Evolutionary conservation across 345 rosid genomes (phyloP).

Genomic region (Euphorbia peplus): DNA sequence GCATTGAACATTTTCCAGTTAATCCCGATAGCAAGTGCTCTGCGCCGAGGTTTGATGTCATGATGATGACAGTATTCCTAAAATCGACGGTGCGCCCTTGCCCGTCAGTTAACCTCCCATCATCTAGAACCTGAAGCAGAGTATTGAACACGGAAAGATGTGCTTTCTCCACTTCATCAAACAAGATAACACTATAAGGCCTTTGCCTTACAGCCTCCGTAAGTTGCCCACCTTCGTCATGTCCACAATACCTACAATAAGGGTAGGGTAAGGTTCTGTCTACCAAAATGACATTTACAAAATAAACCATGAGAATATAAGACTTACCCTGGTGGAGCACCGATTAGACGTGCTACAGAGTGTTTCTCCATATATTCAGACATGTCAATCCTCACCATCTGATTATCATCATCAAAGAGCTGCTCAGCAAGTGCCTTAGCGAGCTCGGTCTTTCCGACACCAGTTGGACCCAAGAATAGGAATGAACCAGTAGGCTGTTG

Average conservation of each 20-base stretch:
- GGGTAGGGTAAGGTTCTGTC: neutral
- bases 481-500: slow-evolving; percentile 93
- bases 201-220: slow-evolving; percentile 90
- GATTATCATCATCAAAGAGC: slow-evolving; percentile 79
- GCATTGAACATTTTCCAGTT: slow-evolving; percentile 66
- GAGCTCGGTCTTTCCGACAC: slow-evolving; percentile 94
- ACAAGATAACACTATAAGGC: slow-evolving; percentile 75
- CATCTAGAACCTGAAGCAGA: slow-evolving; percentile 90
- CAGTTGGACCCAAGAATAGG: slow-evolving; percentile 86
- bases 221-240: slow-evolving; percentile 92
- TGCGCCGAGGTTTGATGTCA: slow-evolving; percentile 95
- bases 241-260: slow-evolving; percentile 70
- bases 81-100: slow-evolving; percentile 92
- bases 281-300: no score
- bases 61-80: slow-evolving; percentile 71
- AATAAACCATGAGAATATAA: no score
- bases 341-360: slow-evolving; percentile 71
- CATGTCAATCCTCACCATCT: slow-evolving; percentile 77
- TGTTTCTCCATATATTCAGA: slow-evolving; percentile 90
- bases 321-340: slow-evolving; percentile 81
- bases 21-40: slow-evolving; percentile 77
- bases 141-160: slow-evolving; percentile 87
- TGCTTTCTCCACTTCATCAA: slow-evolving; percentile 95
- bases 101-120: slow-evolving; percentile 84
- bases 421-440: slow-evolving; percentile 96